Conservation (phyloP, 306 rosid species). For the Begonia loranthoides region DNA sequence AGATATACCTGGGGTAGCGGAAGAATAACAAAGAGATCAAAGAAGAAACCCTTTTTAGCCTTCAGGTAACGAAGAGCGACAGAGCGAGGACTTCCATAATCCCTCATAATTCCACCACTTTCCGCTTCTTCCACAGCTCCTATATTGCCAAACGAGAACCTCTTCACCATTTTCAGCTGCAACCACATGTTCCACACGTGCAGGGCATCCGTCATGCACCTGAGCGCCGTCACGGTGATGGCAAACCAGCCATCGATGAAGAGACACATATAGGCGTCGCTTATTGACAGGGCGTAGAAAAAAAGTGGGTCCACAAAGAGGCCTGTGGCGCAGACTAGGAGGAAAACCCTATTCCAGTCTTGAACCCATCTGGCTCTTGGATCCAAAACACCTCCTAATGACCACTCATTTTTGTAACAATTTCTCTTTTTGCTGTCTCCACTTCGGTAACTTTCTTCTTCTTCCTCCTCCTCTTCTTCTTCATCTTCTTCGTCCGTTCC, state of each 20-base stretch:
- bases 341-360: constrained; percentile 78
- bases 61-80: constrained; percentile 42
- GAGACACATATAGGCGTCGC: constrained; percentile 65
- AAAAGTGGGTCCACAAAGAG: constrained; percentile 81
- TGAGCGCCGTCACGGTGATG: constrained; percentile 72
- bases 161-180: constrained; percentile 46
- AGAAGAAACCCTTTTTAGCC: constrained; percentile 44
- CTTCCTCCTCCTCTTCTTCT: constrained; percentile 1
- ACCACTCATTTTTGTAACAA: constrained; percentile 5
- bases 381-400: constrained; percentile 24
- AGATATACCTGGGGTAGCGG: constrained; percentile 74
- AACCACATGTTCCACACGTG: constrained; percentile 93
- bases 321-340: constrained; percentile 53
- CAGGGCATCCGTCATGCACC: constrained; percentile 88
- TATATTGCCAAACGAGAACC: constrained; percentile 19
- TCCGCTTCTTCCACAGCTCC: not conserved
- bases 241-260: constrained; percentile 90
- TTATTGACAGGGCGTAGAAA: constrained; percentile 70
- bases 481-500: not conserved
- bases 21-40: constrained; percentile 74
- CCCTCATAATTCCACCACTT: constrained; percentile 7
- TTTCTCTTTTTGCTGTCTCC: not conserved
- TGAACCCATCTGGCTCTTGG: constrained; percentile 55
- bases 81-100: constrained; percentile 19
- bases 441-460: not conserved